Base-by-base conservation (phyloP, 495 filamentous ascomycete species). In the Aspergillus kassunensis region DNA sequence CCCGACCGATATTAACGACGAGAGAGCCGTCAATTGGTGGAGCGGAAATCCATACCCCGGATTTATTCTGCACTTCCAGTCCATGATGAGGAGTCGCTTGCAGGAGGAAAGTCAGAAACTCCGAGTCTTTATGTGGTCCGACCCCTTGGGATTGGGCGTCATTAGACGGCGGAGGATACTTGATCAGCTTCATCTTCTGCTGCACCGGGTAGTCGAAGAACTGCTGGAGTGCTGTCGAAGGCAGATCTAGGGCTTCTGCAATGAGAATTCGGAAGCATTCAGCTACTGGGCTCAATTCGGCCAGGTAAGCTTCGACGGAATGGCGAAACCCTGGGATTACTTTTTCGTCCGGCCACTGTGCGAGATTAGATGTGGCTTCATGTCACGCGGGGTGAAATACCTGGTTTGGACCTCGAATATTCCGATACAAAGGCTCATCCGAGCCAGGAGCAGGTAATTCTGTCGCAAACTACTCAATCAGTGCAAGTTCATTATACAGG, bases 1-100 rank as follows among this genome's bases (percentile, higher is more conserved):
- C 90, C 62, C 95, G 90, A 0, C 93, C 93, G 58, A 98, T 95
- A 41, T 91, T 92, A 1, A 97, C 88, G 0, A 98, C 91, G 3
- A 86, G 64, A 13, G 82, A 83, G 2, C 73, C 72, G 0, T 69
- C 66, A 3, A 82, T 64, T 4, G 77, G 77, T 12, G 73, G 65
- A 2, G 67, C 72, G 29, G 74, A 82, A 52, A 98, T 82, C 92
- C 92, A 98, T 21, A 80, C 69, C 19, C 92, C 90, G 18, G 68
- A 64, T 58, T 84, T 84, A 65, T 96, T 96, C 66, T 96, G 92
- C 4, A 91, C 91, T 63, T 98, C 92, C 15, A 98, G 73, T 0
- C 91, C 90, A 2, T 62, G 72, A 60, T 97, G 93, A 1, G 74
- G 68, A n/a, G 82, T 85, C 2, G 85, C 90, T 68, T 97, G 93